A percentile compares a stretch with the other conserved stretches of the same genome.
These are phyloP conservation scores for Wallacemonas sp. DNA, from an alignment of 208 protist genomes.

Conservation along the genomic window DNA sequence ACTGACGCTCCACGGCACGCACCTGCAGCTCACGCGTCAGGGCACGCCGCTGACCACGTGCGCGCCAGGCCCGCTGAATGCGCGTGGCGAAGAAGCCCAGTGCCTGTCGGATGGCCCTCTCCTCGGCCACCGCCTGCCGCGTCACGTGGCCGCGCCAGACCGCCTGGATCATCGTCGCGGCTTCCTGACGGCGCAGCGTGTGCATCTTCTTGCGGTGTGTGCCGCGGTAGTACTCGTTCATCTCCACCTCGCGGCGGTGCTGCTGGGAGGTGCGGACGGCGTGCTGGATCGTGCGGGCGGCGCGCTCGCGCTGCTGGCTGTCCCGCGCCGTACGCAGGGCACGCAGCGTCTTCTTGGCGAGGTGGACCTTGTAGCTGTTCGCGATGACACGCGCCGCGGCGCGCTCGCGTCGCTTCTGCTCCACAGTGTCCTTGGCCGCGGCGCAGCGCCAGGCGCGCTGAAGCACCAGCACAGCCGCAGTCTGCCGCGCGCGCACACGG, in stretches of 20 bases:
- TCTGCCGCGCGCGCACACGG: conserved; percentile 27
- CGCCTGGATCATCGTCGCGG: conserved; percentile 72
- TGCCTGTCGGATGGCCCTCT: conserved; percentile 25
- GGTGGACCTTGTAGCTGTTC: conserved; percentile 54
- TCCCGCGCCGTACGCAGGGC: conserved; percentile 44
- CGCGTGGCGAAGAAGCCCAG: conserved; percentile 29
- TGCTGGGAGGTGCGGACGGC: conserved; percentile 37
- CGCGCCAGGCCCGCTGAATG: conserved; percentile 76
- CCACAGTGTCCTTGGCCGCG: conserved; percentile 59
- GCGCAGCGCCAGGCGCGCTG: conserved; percentile 83
- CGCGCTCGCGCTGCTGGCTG: conserved; percentile 28
- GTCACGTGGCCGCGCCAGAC: conserved; percentile 83
- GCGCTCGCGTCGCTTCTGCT: conserved; percentile 48
- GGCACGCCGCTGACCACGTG: conserved; percentile 24
- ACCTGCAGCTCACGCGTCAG: conserved; percentile 39
- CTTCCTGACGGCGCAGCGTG: conserved; percentile 55
- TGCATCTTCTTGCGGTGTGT: conserved; percentile 59
- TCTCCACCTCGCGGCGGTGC: conserved; percentile 39
- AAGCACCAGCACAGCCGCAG: conserved; percentile 57
- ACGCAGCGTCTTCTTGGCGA: conserved; percentile 46
- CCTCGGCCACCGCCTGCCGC: conserved; percentile 39
- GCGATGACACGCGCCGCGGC: conserved; percentile 52
- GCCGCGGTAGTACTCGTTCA: conserved; percentile 66
- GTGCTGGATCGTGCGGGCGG: conserved; percentile 65
- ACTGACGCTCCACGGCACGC: conserved; percentile 33